Evolutionary conservation across 2,329 filamentous ascomycete species (phyloP), one percentile per base, ranked within the genome.

Genomic region (Xylariaceae sp.): DNA sequence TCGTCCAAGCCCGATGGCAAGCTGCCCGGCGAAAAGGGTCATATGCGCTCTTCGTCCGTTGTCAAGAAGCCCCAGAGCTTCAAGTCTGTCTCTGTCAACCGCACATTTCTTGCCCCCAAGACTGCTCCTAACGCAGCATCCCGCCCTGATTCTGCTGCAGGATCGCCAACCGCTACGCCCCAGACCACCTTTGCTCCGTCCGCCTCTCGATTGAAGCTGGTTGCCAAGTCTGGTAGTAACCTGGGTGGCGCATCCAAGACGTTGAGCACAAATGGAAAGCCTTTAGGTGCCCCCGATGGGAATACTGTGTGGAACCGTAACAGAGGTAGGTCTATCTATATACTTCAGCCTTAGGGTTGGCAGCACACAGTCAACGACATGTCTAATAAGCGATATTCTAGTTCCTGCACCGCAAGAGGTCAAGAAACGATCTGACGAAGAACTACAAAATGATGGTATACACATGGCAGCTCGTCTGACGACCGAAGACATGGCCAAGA

Each of bases 251-350:
- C 79, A 16, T 70, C 76, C 12, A 69, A 69, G 54, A 66, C 66
- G 6, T 47, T 67, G 16, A 62, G 78, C 63, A 86, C 83, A 63
- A 81, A 83, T 55, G 80, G 80, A 47, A 84, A 86, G 57, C 64
- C 79, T 33, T 76, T 79, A 16, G 66, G 80, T 54, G 84, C 83
- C 22, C 87, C 89, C 13, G 88, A 92, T 68, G 79, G 82, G 31
- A 88, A 76, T 69, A 87, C 81, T 48, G 89, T 95, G 39, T 95
- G 90, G 90, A 95, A 94, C 73, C 92, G 91, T 72, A 95, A 94
- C 68, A 80, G 86, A 75, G 88, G 89, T 87, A 81, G 68, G 86
- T 57, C 3, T 10, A 28, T 28, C 18, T 40, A 22, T 3, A 3
- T 16, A 4, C n/a, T 45, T 44, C n/a, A 3, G 43, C 12, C 42